Evolutionary conservation across 345 rosid species (phyloP).

Genomic region (Nasturtium officinale): DNA sequence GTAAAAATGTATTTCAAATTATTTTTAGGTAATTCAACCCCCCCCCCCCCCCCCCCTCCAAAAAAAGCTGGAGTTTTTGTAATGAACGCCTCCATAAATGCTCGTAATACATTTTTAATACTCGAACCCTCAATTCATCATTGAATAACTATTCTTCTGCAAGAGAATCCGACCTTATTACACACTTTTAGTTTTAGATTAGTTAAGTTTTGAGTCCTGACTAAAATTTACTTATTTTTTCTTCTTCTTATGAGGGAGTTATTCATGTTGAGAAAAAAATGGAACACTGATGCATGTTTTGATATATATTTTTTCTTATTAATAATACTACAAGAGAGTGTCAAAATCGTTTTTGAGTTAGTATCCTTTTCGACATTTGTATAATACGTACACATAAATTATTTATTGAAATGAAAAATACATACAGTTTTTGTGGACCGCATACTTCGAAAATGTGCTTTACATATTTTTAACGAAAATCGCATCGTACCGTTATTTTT

Average conservation of each 20-base stretch:
- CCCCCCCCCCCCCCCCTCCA: too few species aligned
- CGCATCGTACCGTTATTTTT: slow-evolving; percentile 12
- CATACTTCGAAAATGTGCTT: background rate
- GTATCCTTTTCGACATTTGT: background rate
- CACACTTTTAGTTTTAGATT: too few species aligned
- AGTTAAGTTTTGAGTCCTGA: background rate
- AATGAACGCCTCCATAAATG: background rate
- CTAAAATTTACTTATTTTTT: background rate
- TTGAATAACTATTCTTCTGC: too few species aligned
- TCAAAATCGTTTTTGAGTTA: background rate
- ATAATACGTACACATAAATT: background rate
- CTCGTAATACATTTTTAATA: background rate
- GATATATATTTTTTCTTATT: too few species aligned
- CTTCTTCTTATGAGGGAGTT: too few species aligned
- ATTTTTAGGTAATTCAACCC: too few species aligned
- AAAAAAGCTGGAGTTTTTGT: background rate
- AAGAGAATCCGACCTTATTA: too few species aligned
- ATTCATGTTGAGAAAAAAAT: too few species aligned
- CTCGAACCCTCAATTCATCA: too few species aligned
- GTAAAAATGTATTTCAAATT: background rate
- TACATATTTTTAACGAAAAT: background rate
- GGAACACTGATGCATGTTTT: background rate
- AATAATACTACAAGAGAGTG: background rate
- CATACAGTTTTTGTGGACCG: background rate
- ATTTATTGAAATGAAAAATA: too few species aligned